Base-by-base conservation (phyloP, 2,329 filamentous ascomycete genomes). In the Aspergillus terreus region DNA sequence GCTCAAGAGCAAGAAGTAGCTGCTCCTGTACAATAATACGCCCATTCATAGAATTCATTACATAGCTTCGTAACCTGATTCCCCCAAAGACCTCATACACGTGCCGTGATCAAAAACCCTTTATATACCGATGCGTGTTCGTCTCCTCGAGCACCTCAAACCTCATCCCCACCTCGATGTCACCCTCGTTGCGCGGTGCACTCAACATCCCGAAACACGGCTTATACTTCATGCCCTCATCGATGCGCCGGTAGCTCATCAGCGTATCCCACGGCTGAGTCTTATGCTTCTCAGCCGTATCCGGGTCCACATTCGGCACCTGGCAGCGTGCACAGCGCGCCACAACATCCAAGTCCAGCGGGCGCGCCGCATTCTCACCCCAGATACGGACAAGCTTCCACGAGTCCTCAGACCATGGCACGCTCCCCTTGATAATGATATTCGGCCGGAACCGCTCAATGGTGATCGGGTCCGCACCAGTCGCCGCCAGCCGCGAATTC, bases 151-250 rank as follows among this genome's bases (percentile, higher is more conserved):
- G 68, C 3, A 85, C 80, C 59, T 83, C 78, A 52, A 86, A 69
- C 60, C 67, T 74, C 76, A 82, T 82, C 0, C 83, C 83, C 10
- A 86, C 78, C 51, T 74, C 73, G 9, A 86, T 62, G 44, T 71
- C 63, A 0, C 81, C 82, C 55, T 83, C 79, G 41, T 71, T 73
- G 53, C 78, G 73, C 14, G 84, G 82, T 47, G 81, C 80, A 63
- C 81, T 80, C 60, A 86, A 64, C 84, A 86, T 86, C 1, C 83
- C 83, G 72, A 85, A 86, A 58, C 82, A 85, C 38, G 83, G 83
- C 70, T 86, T 86, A 56, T 74, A 85, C 67, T 76, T 84, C 23
- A 82, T 76, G 0, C 82, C 83, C 58, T 78, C 71, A 62, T 86
- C 83, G 4, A 85, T 73, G 25, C 82, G 67, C 7, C 83, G 70